Evolutionary conservation across 305 asterid genomes (phyloP).

Genomic region (Ruellia speciosa): DNA sequence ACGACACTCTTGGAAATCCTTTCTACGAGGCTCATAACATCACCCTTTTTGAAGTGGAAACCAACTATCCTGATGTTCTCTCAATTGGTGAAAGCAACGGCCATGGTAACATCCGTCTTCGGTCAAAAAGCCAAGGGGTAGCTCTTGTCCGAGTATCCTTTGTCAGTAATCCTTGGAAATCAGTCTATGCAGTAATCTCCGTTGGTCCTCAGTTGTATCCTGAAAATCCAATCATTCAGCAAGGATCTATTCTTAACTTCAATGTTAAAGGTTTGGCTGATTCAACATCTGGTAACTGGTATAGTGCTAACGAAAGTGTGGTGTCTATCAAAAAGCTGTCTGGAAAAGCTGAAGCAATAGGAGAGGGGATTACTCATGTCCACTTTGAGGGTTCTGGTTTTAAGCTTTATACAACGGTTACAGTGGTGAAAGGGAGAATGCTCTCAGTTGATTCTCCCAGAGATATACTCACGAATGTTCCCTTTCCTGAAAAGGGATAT

Average conservation of each 20-base stretch:
- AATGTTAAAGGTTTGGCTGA: conserved; percentile 45
- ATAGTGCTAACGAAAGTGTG: conserved; percentile 54
- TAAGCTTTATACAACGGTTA: conserved; percentile 56
- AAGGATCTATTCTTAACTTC: conserved; percentile 53
- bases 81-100: conserved; percentile 34
- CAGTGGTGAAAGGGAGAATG: conserved; percentile 45
- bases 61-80: conserved; percentile 62
- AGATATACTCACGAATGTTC: conserved; percentile 62
- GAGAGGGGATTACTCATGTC: conserved; percentile 54
- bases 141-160: conserved; percentile 60
- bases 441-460: conserved; percentile 57
- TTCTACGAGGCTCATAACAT: conserved; percentile 70
- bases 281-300: conserved; percentile 58
- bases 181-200: conserved; percentile 52
- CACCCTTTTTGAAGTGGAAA: conserved; percentile 53
- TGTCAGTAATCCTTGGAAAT: conserved; percentile 39
- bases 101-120: conserved; percentile 42
- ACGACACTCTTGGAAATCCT: conserved; percentile 64
- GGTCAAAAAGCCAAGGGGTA: conserved; percentile 50
- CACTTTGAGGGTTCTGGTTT: conserved; percentile 37
- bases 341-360: conserved; percentile 70
- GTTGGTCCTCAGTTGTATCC: conserved; percentile 76
- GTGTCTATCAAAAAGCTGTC: conserved; percentile 43
- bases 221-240: conserved; percentile 53
- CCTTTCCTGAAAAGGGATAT: conserved; percentile 61